Evolutionary conservation across 345 rosid species (phyloP).

Genomic region (Populus ilicifolia): DNA sequence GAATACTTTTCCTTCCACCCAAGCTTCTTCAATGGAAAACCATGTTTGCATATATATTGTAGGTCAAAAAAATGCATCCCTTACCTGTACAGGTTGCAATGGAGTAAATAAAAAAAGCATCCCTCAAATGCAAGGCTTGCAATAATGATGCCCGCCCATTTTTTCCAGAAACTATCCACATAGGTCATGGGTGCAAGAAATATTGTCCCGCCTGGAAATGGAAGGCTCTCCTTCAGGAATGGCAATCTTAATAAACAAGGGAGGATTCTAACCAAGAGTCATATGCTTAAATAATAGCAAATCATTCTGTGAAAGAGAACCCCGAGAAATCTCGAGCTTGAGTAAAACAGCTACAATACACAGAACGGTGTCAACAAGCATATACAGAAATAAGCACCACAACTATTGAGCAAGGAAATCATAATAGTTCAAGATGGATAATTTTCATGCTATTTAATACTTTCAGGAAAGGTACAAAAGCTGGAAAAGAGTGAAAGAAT

Average conservation of each 20-base stretch:
- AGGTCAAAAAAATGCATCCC: background rate
- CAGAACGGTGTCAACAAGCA: background rate
- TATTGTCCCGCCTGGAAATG: background rate
- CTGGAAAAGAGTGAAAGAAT: background rate
- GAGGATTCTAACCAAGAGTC: background rate
- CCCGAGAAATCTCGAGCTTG: background rate
- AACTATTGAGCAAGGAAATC: background rate
- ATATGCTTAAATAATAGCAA: background rate
- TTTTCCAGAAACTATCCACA: background rate
- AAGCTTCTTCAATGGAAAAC: too few species aligned
- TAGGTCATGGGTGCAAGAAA: background rate
- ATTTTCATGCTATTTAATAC: constrained; percentile 10
- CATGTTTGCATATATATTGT: too few species aligned
- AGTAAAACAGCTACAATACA: background rate
- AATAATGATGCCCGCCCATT: background rate
- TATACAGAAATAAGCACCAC: background rate
- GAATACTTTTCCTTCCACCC: too few species aligned
- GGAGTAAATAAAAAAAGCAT: background rate
- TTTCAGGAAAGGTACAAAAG: constrained; percentile 10
- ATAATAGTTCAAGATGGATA: background rate
- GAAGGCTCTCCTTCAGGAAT: background rate
- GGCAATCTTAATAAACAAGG: background rate
- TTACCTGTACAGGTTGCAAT: background rate
- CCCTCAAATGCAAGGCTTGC: background rate
- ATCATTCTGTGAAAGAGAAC: background rate